Percentiles rank a stretch among this genome's conserved stretches.
These are phyloP conservation scores for Tricladium varicosporioides DNA, from an alignment of 2,329 filamentous ascomycete genomes.

Conservation along the genomic window DNA sequence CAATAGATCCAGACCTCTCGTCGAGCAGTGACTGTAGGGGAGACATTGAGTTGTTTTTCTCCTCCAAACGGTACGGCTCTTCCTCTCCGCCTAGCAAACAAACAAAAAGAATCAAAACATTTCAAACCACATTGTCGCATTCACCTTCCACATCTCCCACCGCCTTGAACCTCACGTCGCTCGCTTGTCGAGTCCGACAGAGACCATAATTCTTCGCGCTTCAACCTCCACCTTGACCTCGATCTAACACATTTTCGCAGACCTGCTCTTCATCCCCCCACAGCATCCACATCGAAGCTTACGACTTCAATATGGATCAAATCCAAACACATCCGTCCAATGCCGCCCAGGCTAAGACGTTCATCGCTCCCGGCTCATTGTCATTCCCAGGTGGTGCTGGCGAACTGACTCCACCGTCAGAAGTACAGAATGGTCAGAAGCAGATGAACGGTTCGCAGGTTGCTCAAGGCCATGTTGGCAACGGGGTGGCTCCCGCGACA, in stretches of 20 bases:
- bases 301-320: conserved; percentile 64
- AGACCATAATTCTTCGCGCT: background rate
- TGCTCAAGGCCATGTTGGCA: conserved; percentile 61
- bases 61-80: conserved; percentile 63
- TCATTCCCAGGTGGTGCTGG: conserved; percentile 84
- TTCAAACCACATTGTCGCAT: conserved; percentile 3
- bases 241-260: conserved; percentile 30
- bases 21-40: conserved; percentile 62
- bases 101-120: conserved; percentile 16
- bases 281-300: conserved; percentile 28
- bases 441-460: conserved; percentile 50
- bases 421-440: conserved; percentile 52
- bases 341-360: conserved; percentile 91
- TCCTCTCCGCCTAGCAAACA: conserved; percentile 19
- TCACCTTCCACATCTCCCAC: conserved; percentile 2
- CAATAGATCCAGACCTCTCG: conserved; percentile 21
- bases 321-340: conserved; percentile 90
- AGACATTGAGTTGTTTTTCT: conserved; percentile 99
- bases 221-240: conserved; percentile 6
- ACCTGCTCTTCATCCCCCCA: conserved; percentile 26
- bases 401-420: conserved; percentile 78
- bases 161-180: background rate
- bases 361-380: conserved; percentile 87
- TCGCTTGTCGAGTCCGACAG: background rate
- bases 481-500: conserved; percentile 83